Percentiles rank a stretch among this genome's conserved stretches.
Evolutionary conservation across 2,329 filamentous ascomycete species (phyloP).

Genomic region (Blastomyces gilchristii): DNA sequence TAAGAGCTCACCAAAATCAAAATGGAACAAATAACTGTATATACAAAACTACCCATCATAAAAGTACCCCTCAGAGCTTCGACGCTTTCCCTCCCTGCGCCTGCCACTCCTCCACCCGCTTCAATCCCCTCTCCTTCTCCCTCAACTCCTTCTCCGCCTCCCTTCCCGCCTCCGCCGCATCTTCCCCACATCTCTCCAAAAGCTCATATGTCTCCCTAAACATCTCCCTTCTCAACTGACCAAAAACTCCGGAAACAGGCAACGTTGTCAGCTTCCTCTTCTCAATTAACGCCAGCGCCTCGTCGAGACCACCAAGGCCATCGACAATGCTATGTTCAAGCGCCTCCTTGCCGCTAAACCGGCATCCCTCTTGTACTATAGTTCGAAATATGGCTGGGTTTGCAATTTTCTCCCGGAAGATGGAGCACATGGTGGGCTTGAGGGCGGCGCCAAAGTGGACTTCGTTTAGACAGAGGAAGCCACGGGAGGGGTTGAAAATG

Average conservation of each 20-base stretch:
- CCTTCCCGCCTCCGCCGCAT: constrained; percentile 38
- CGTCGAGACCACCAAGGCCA: constrained; percentile 53
- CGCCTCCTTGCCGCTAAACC: constrained; percentile 55
- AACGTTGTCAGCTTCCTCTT: constrained; percentile 52
- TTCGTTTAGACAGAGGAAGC: constrained; percentile 74
- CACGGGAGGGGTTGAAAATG: constrained; percentile 58
- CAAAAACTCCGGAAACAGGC: constrained; percentile 57
- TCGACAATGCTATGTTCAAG: constrained; percentile 60
- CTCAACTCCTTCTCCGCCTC: constrained; percentile 38
- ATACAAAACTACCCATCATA: not conserved
- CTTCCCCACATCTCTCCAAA: constrained; percentile 45
- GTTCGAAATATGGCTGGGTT: constrained; percentile 46
- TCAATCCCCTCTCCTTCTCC: constrained; percentile 32
- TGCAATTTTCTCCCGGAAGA: constrained; percentile 62
- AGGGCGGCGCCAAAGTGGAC: constrained; percentile 70
- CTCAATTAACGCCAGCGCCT: constrained; percentile 50
- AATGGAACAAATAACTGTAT: not conserved
- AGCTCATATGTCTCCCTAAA: constrained; percentile 54
- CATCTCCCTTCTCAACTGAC: constrained; percentile 64
- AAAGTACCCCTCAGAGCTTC: constrained; percentile 1
- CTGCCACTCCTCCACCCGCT: constrained; percentile 45
- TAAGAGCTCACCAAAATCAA: not conserved
- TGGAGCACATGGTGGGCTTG: constrained; percentile 59
- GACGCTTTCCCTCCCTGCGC: constrained; percentile 24
- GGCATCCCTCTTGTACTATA: constrained; percentile 62